phyloP scores from a whole-genome alignment of 2,329 filamentous ascomycete species.

The Talaromyces piceae region DNA sequence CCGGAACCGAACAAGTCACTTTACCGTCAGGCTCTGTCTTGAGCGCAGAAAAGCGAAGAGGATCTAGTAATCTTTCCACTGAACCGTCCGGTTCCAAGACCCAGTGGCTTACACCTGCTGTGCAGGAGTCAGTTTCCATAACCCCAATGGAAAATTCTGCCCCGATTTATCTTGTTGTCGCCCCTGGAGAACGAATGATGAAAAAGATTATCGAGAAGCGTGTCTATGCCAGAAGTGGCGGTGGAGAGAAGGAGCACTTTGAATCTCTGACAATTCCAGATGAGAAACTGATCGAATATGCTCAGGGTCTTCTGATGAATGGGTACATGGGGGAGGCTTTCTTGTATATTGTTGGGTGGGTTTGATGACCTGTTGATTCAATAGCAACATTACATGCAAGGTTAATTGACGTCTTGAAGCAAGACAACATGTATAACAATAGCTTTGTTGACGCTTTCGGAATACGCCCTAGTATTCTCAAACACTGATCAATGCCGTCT shows the following conservation, averaged over 20 bases:
- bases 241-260: constrained; percentile 19
- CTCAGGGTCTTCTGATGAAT: constrained; percentile 19
- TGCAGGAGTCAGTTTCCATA: constrained; percentile 19
- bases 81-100: not conserved
- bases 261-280: constrained; percentile 17
- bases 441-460: no score
- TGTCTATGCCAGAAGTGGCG: constrained; percentile 16
- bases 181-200: constrained; percentile 22
- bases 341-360: constrained; percentile 28
- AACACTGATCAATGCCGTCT: no score
- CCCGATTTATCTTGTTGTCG: constrained; percentile 21
- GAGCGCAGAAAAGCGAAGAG: constrained; percentile 1
- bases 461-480: no score
- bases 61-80: not conserved
- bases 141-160: constrained; percentile 4
- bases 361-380: constrained; percentile 13
- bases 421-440: no score
- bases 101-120: constrained; percentile 19
- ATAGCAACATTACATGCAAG: no score
- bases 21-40: constrained; percentile 3
- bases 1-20: constrained; percentile 4
- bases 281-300: constrained; percentile 23
- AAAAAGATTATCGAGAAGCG: constrained; percentile 20
- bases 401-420: no score
- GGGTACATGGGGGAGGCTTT: constrained; percentile 23